Base-by-base conservation (phyloP, 345 rosid species). In the Ceriops decandra region DNA sequence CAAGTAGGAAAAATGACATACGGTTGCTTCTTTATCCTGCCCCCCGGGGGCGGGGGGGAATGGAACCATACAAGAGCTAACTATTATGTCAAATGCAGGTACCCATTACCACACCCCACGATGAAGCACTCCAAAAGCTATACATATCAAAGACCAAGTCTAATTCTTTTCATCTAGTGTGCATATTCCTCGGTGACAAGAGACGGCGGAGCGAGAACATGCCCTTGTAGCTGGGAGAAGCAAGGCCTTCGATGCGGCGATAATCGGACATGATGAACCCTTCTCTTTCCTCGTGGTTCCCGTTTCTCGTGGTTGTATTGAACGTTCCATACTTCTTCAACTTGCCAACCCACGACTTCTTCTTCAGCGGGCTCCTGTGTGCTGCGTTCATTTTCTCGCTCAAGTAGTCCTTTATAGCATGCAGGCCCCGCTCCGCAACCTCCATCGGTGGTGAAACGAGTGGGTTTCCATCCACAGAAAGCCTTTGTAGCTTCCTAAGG, bases 381-480 rank as follows among this genome's bases (percentile, higher is more conserved):
- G 73, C 82, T 4, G 76, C 80, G 46, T 74, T 87, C 88, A 90
- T 85, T 79, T 82, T 84, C 72, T 80, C 86, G 16, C 77, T 85
- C 78, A 92, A 67, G 74, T 88, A 92, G 80, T 79, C 88, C 73
- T 81, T 90, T 27, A 90, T 87, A 0, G 85, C 77, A 0, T 66
- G 81, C 74, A 92, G 62, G 32, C 95, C 82, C 30, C 72, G 85
- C 78, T 83, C 93, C 63, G 86, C 79, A 15, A 93, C 89, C 74
- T 88, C 96, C 64, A 72, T 36, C 0, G 97, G 91, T 0, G 97
- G 96, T 0, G 92, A 88, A 30, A 82, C 81, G 0, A 93, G 82
- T 0, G 97, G 97, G 82, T 93, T 93, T 22, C 98, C 98, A 70
- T 93, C 89, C 2, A 88, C 86, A 11, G 80, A 49, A 1, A 93